Evolutionary conservation across 228 moss, liverwort and hornwort genomes (phyloP), one percentile per base, ranked within the genome.

Genomic region (Sphagnum fallax): DNA sequence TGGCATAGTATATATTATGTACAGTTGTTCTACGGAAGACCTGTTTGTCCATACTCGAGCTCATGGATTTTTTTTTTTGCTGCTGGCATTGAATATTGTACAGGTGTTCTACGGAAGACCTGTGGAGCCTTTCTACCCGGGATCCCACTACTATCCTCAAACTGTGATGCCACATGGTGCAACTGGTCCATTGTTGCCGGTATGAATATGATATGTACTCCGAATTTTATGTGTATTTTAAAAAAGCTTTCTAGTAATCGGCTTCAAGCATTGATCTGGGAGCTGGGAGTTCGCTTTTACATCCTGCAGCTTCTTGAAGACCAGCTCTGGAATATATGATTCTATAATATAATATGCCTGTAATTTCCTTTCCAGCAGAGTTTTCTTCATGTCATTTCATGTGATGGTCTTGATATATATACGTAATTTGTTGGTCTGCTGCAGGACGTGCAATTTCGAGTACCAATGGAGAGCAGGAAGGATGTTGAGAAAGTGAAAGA

Each of bases 401-500:
- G 32, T 32, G 32, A 32, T 32, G 32, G 32, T 32, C 32, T 32
- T 32, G 32, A 32, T 32, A 32, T 32, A 32, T 32, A 32, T 32
- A 32, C 2, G 2, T 32, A 32, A 32, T 0, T 32, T 32, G 32
- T 32, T 32, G 32, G 32, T 32, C 32, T 32, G 6, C 5, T 70
- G 32, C 86, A 86, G 86, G 86, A 86, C 70, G 86, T 86, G 67
- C 82, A 83, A 65, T 86, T 86, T 72, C 59, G 76, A 55, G 86
- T 86, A 9, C 86, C 86, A 1, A 86, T 86, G 86, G 86, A 86
- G 51, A 86, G 70, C 1, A 80, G 80, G 51, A 69, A 74, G 61
- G 86, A 86, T n/a, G 72, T 86, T 5, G 86, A 82, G 51, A 86
- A 66, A 53, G 86, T 86, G 74, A 86, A 48, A 60, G 86, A 86